Evolutionary conservation across 2,329 filamentous ascomycete genomes (phyloP), one percentile per base, ranked within the genome.

Genomic region (Lachnellula suecica): DNA sequence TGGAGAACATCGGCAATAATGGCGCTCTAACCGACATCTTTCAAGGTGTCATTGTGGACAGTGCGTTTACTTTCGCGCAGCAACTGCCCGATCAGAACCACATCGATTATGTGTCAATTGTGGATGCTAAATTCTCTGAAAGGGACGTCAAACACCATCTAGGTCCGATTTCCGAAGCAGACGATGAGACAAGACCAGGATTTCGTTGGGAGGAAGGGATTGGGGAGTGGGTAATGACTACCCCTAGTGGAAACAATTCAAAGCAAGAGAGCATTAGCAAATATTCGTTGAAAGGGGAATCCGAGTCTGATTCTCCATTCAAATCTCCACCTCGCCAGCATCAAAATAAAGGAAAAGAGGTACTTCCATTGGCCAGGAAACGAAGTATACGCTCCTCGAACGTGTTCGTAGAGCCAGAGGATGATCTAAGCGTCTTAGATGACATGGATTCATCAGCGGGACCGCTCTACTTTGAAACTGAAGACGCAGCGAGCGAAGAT

Each of bases 181-280:
- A 52, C 15, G 48, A 57, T n/a, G 42, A 49, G 25, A 25, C 22
- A 24, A 53, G 47, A 37, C 17, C 37, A 19, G 62, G 62, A 63
- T 79, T 71, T 65, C 67, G 74, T 27, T 82, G 79, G 79, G 79
- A 82, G 61, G 78, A 80, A 59, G 75, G 74, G 41, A 81, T 82
- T 61, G 74, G 76, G 31, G 79, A 82, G 63, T 83, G 79, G 79
- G 74, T 82, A 46, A 76, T 71, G 17, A 71, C 68, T 35, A 79
- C 75, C 41, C 78, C 78, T 24, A 66, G 46, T 44, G 55, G 60
- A 24, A 54, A 57, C 40, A 62, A 65, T 43, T 31, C 52, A 47
- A 65, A 61, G 54, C 50, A 51, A 47, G 49, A 54, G 52, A 47
- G 50, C 57, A 54, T 59, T 56, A 49, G 58, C 52, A 20, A 58